These are phyloP conservation scores for Cylindrotheca closterium DNA, from an alignment of 108 stramenopile genomes.

Conservation along the genomic window DNA sequence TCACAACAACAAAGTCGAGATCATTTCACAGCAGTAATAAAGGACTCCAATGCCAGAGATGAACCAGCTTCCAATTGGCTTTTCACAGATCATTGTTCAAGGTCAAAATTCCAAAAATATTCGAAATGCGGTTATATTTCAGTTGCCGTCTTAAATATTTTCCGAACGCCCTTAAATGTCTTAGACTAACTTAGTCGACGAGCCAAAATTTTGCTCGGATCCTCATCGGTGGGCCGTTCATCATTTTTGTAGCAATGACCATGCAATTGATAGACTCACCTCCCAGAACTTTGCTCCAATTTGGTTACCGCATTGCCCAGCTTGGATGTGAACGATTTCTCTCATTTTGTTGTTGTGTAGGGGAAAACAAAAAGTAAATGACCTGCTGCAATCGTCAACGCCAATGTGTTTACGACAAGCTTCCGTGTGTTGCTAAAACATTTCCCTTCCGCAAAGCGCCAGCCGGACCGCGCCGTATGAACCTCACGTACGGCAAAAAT, in stretches of 20 bases:
- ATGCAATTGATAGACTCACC: slow-evolving; percentile 42
- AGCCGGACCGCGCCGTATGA: too few species aligned
- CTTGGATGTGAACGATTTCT: slow-evolving; percentile 98
- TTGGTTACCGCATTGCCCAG: slow-evolving; percentile 97
- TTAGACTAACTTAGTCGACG: neutral
- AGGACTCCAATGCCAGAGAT: too few species aligned
- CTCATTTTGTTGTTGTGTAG: slow-evolving; percentile 72
- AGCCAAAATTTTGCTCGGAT: neutral
- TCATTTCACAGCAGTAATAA: too few species aligned
- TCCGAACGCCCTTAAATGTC: slow-evolving; percentile 9
- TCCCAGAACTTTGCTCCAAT: slow-evolving; percentile 98
- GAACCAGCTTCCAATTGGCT: too few species aligned
- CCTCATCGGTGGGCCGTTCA: neutral
- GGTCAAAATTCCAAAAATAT: neutral
- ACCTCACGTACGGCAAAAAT: too few species aligned
- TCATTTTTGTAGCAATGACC: neutral
- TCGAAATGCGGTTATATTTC: neutral
- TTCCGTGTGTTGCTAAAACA: too few species aligned
- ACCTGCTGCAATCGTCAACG: neutral
- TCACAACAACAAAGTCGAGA: neutral
- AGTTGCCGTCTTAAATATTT: slow-evolving; percentile 9
- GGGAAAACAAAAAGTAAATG: neutral
- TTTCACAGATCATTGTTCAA: too few species aligned
- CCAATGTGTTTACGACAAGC: neutral
- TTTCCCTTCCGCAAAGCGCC: too few species aligned